Evolutionary conservation across 2,329 filamentous ascomycete genomes (phyloP).

Genomic region (Aspergillus sojae): DNA sequence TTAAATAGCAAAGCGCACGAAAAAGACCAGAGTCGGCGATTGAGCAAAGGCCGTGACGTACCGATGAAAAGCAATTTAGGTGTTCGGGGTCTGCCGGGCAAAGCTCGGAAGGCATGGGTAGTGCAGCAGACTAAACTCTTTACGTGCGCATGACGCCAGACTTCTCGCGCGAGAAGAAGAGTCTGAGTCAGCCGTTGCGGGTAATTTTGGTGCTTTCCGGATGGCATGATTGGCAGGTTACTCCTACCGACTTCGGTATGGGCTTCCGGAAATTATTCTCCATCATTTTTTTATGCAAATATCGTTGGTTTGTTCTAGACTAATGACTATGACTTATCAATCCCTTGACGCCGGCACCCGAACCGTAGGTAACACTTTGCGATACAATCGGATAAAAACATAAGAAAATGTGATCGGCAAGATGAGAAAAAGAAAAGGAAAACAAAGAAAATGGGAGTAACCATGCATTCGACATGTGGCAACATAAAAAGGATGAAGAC

Average conservation of each 20-base stretch:
- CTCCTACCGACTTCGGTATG: neutral
- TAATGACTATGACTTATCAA: neutral
- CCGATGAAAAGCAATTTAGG: slow-evolving; percentile 18
- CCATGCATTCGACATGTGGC: slow-evolving; percentile 7
- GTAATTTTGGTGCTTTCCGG: neutral
- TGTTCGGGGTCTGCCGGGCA: slow-evolving; percentile 29
- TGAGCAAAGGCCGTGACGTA: slow-evolving; percentile 27
- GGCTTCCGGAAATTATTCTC: neutral
- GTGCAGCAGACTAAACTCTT: neutral
- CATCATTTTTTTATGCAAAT: neutral
- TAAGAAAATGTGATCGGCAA: neutral
- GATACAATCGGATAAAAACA: neutral
- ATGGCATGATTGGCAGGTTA: slow-evolving; percentile 5
- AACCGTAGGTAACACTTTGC: neutral
- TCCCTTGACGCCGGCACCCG: neutral
- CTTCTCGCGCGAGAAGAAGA: slow-evolving; percentile 6
- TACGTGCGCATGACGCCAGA: neutral
- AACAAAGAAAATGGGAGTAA: neutral
- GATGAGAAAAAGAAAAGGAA: neutral
- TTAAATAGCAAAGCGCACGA: slow-evolving; percentile 6
- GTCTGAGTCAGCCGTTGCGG: neutral
- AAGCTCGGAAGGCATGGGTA: slow-evolving; percentile 7
- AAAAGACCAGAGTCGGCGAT: slow-evolving; percentile 11
- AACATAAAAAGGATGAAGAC: slow-evolving; percentile 2
- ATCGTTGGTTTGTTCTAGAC: neutral